These are phyloP conservation scores for Neolecta irregularis DNA, from an alignment of 1,139 yeast genomes.

Conservation along the genomic window DNA sequence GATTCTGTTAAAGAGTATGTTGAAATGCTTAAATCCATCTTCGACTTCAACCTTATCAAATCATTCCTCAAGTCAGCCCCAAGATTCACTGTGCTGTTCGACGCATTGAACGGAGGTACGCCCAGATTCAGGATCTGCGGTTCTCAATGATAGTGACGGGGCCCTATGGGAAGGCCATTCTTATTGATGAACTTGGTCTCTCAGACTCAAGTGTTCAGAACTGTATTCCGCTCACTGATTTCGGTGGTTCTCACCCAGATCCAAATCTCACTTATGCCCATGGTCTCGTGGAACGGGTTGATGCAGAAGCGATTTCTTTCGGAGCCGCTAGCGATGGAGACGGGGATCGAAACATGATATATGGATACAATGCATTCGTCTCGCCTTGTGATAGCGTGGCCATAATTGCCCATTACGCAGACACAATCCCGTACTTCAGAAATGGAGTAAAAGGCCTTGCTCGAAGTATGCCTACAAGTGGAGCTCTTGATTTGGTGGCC, in stretches of 20 bases:
- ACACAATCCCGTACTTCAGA: constrained; percentile 76
- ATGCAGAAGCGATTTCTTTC: constrained; percentile 61
- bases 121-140: neutral
- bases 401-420: constrained; percentile 76
- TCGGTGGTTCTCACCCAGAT: constrained; percentile 96
- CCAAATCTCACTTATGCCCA: constrained; percentile 93
- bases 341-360: constrained; percentile 97
- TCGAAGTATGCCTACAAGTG: constrained; percentile 96
- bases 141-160: constrained; percentile 48
- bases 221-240: constrained; percentile 65
- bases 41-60: constrained; percentile 73
- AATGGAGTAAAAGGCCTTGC: constrained; percentile 87
- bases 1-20: constrained; percentile 73
- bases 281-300: constrained; percentile 73
- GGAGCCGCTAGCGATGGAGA: constrained; percentile 99
- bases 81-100: constrained; percentile 64
- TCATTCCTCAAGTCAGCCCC: constrained; percentile 43
- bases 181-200: constrained; percentile 71
- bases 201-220: constrained; percentile 61
- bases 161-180: constrained; percentile 79
- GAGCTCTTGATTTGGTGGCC: constrained; percentile 87
- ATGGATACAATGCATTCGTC: constrained; percentile 88
- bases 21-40: constrained; percentile 62
- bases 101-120: constrained; percentile 59
- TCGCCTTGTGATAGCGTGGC: constrained; percentile 99